Percentiles rank a stretch among this genome's conserved stretches.
Evolutionary conservation across 225 moss, liverwort and hornwort species (phyloP).

Genomic region (Sphagnum contortum): DNA sequence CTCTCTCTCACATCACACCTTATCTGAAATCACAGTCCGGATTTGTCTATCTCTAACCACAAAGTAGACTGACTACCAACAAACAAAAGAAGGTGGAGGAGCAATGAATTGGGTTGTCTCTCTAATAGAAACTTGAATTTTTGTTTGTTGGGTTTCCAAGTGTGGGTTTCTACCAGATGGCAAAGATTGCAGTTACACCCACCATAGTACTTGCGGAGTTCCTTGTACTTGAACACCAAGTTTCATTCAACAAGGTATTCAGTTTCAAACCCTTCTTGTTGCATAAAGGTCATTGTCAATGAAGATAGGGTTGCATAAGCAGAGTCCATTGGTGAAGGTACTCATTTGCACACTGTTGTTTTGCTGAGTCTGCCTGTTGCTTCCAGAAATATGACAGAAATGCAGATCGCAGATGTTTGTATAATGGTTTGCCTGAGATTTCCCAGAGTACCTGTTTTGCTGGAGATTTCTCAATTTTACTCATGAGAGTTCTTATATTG

Average conservation of each 20-base stretch:
- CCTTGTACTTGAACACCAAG: background rate
- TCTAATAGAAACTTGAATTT: background rate
- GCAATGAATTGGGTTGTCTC: too few species aligned
- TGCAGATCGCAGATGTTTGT: too few species aligned
- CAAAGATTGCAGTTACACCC: conserved; percentile 9
- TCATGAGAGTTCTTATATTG: too few species aligned
- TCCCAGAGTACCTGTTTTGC: too few species aligned
- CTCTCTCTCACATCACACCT: background rate
- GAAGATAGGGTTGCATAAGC: background rate
- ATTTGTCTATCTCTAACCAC: background rate
- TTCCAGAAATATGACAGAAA: too few species aligned
- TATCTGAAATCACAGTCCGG: background rate
- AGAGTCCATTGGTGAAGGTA: too few species aligned
- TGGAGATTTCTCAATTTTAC: too few species aligned
- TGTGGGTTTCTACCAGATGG: conserved; percentile 10
- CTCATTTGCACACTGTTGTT: too few species aligned
- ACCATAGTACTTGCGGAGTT: conserved; percentile 7
- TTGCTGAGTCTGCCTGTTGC: too few species aligned
- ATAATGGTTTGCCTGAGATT: too few species aligned
- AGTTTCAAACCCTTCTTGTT: background rate
- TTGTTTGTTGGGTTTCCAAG: background rate
- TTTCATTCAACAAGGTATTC: conserved; percentile 5
- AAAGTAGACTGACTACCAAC: too few species aligned
- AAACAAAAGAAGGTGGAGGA: too few species aligned
- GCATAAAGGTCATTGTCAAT: background rate